A percentile compares a stretch with the other conserved stretches of the same genome.
Evolutionary conservation across 2,329 filamentous ascomycete species (phyloP).

Genomic region (Trichoderma endophyticum): DNA sequence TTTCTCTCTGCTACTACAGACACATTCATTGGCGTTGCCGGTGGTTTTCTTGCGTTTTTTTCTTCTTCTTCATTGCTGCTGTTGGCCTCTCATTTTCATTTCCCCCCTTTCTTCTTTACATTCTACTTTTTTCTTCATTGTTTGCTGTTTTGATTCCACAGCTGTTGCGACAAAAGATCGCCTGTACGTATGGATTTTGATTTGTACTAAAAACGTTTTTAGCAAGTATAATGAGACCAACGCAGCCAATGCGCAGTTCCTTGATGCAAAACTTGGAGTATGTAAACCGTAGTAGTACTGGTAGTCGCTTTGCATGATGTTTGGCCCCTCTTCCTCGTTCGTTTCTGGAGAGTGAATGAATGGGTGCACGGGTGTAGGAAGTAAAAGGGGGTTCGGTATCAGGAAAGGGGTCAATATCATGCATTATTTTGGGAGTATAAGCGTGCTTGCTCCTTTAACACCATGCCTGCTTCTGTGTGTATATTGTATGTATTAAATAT

Average conservation of each 20-base stretch:
- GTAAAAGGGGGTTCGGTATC: not conserved
- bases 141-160: slow-evolving; percentile 9
- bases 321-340: too few species aligned
- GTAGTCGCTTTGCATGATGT: not conserved
- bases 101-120: slow-evolving; percentile 13
- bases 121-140: slow-evolving; percentile 17
- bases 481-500: not conserved
- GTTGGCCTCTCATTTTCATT: slow-evolving; percentile 1
- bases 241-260: slow-evolving; percentile 17
- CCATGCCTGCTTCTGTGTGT: not conserved
- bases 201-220: slow-evolving; percentile 21
- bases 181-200: slow-evolving; percentile 19
- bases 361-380: not conserved
- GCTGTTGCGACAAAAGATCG: slow-evolving; percentile 6
- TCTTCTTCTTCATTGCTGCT: slow-evolving; percentile 21
- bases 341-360: not conserved
- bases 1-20: slow-evolving; percentile 8
- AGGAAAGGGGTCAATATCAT: not conserved
- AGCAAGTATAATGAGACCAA: slow-evolving; percentile 20
- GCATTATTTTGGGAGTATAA: not conserved
- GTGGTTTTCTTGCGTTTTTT: slow-evolving; percentile 17
- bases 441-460: not conserved
- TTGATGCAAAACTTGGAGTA: not conserved
- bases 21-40: slow-evolving; percentile 20
- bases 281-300: not conserved